Evolutionary conservation across 108 stramenopile genomes (phyloP).

Genomic region (Skeletonema grethae): DNA sequence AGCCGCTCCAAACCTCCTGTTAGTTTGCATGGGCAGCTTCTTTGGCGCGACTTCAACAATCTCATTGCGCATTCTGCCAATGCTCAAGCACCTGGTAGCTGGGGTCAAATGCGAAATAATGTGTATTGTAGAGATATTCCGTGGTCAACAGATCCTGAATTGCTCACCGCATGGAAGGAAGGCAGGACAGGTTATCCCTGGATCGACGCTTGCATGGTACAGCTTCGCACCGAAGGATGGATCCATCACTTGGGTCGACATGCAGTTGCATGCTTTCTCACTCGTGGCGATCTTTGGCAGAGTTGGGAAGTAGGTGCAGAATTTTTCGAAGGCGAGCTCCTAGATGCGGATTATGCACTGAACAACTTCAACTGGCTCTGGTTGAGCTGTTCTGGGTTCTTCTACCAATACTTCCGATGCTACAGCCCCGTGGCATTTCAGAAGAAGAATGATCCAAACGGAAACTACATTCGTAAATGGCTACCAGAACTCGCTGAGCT

Average conservation of each 20-base stretch:
- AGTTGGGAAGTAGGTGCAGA: conserved; percentile 93
- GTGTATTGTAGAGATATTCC: conserved; percentile 74
- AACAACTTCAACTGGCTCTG: conserved; percentile 98
- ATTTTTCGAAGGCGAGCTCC: conserved; percentile 78
- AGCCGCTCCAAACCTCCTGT: conserved; percentile 90
- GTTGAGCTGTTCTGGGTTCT: conserved; percentile 88
- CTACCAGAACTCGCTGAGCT: conserved; percentile 78
- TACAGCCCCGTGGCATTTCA: conserved; percentile 91
- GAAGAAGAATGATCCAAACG: conserved; percentile 92
- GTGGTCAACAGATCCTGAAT: conserved; percentile 80
- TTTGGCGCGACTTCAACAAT: conserved; percentile 96
- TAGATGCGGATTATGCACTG: conserved; percentile 94
- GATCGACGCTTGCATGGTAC: conserved; percentile 96
- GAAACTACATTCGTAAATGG: conserved; percentile 91
- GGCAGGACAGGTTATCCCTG: conserved; percentile 95
- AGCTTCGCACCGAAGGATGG: conserved; percentile 91
- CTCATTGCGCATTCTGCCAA: conserved; percentile 78
- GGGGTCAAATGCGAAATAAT: conserved; percentile 84
- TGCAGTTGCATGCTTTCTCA: conserved; percentile 97
- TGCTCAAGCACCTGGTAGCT: conserved; percentile 46
- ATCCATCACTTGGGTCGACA: conserved; percentile 96
- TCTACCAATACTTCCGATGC: conserved; percentile 95
- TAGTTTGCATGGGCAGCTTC: conserved; percentile 90
- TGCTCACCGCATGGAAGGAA: conserved; percentile 87
- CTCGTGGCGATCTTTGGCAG: conserved; percentile 90